Conservation (phyloP, 1,284 basidiomycete species). For the Mycena citricolor region DNA sequence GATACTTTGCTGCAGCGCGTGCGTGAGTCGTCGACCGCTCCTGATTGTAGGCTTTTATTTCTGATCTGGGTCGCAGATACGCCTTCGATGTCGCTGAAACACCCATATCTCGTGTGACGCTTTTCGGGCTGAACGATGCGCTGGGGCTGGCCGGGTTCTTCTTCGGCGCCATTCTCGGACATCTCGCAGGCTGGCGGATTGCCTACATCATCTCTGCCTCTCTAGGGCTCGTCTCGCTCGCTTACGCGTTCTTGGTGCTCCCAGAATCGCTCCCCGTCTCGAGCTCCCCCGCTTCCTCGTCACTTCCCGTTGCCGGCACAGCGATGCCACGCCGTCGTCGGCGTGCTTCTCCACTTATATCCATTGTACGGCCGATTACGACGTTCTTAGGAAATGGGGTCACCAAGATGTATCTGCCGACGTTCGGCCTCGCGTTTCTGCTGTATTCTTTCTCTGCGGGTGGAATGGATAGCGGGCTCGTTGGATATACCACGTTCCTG, state of each 20-base stretch:
- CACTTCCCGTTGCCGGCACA: no score
- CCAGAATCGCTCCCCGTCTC: no score
- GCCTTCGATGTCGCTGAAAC: conserved; percentile 11
- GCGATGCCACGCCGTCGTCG: not conserved
- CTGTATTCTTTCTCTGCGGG: conserved; percentile 2
- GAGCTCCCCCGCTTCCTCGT: no score
- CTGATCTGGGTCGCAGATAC: conserved; percentile 3
- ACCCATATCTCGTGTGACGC: not conserved
- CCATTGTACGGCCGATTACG: conserved; percentile 9
- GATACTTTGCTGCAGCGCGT: conserved; percentile 7
- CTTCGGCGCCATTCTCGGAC: conserved; percentile 5
- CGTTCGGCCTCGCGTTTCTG: conserved; percentile 10
- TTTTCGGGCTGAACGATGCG: conserved; percentile 7
- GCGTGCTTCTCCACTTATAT: conserved; percentile 4
- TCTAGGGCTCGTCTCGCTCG: no score
- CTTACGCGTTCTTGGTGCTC: no score
- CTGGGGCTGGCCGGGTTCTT: conserved; percentile 6
- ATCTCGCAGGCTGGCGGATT: not conserved
- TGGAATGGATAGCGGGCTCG: not conserved
- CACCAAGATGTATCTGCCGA: conserved; percentile 4
- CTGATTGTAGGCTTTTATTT: not conserved
- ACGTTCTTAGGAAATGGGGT: conserved; percentile 6
- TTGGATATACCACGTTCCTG: conserved; percentile 1
- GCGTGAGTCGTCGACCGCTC: conserved; percentile 8
- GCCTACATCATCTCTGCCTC: no score